A percentile compares a stretch with the other conserved stretches of the same genome.
These are phyloP conservation scores for Phytophthora megakarya DNA, from an alignment of 352 stramenopile genomes.

Conservation along the genomic window DNA sequence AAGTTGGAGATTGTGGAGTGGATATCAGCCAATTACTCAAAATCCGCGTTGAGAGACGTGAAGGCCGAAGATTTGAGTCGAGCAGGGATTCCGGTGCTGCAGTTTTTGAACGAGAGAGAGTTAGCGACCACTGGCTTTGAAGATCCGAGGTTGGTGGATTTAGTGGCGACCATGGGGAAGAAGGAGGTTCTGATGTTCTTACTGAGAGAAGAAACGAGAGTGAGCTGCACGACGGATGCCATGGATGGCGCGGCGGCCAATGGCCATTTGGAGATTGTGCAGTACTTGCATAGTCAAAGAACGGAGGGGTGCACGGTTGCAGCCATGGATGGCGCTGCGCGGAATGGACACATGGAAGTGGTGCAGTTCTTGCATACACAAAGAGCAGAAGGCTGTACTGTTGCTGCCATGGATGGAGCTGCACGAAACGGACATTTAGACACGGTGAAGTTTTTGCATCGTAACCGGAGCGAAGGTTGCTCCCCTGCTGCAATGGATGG, in stretches of 20 bases:
- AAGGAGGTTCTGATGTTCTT: constrained; percentile 29
- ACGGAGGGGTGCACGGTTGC: constrained; percentile 38
- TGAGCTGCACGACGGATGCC: constrained; percentile 25
- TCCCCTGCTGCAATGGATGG: constrained; percentile 31
- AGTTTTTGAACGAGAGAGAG: constrained; percentile 14
- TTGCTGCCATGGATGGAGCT: constrained; percentile 34
- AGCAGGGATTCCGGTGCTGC: constrained; percentile 22
- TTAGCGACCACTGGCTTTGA: constrained; percentile 27
- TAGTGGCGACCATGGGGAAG: constrained; percentile 33
- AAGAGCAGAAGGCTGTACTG: constrained; percentile 34
- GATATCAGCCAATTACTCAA: constrained; percentile 21
- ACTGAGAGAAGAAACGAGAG: constrained; percentile 1
- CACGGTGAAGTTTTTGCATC: constrained; percentile 37
- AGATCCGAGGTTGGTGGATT: constrained; percentile 32
- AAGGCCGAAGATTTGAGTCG: constrained; percentile 39
- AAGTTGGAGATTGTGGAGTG: constrained; percentile 43
- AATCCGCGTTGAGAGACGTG: constrained; percentile 21
- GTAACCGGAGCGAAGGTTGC: constrained; percentile 44
- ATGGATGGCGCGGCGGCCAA: constrained; percentile 45
- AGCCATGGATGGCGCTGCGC: constrained; percentile 54
- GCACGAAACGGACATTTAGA: constrained; percentile 32
- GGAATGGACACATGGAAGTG: too few species aligned
- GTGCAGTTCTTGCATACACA: constrained; percentile 34
- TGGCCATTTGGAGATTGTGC: constrained; percentile 42
- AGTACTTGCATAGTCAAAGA: constrained; percentile 33